Conservation (phyloP, 148 eudicot species). For the Amaranthus cruentus region DNA sequence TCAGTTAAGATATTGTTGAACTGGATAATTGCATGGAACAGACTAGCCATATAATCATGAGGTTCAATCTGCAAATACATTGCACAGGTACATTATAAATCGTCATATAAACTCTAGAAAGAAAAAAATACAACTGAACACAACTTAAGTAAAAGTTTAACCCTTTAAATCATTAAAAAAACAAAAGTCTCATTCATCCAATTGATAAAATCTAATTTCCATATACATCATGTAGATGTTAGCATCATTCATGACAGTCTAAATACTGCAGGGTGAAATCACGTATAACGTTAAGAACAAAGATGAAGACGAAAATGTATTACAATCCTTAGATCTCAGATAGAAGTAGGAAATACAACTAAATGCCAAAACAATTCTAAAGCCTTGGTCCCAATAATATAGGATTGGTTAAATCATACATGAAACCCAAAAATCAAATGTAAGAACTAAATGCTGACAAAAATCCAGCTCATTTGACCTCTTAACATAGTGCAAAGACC, state of each 20-base stretch:
- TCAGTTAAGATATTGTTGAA: conserved; percentile 77
- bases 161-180: not conserved
- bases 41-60: conserved; percentile 94
- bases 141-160: not conserved
- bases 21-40: conserved; percentile 65
- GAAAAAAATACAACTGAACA: not conserved
- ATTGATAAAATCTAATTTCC: not conserved
- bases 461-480: too few relatives aligned
- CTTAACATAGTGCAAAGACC: not conserved
- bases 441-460: too few relatives aligned
- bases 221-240: conserved; percentile 1
- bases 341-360: too few relatives aligned
- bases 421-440: too few relatives aligned
- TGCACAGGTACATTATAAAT: not conserved
- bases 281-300: too few relatives aligned
- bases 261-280: not conserved
- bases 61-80: conserved; percentile 68
- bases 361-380: too few relatives aligned
- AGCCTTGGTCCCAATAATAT: too few relatives aligned
- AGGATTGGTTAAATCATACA: too few relatives aligned
- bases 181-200: not conserved
- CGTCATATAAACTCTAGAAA: not conserved
- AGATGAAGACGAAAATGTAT: too few relatives aligned
- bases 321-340: too few relatives aligned
- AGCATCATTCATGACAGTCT: not conserved